These are phyloP conservation scores for Heteromeles arbutifolia DNA, from an alignment of 306 rosid genomes.

Conservation along the genomic window DNA sequence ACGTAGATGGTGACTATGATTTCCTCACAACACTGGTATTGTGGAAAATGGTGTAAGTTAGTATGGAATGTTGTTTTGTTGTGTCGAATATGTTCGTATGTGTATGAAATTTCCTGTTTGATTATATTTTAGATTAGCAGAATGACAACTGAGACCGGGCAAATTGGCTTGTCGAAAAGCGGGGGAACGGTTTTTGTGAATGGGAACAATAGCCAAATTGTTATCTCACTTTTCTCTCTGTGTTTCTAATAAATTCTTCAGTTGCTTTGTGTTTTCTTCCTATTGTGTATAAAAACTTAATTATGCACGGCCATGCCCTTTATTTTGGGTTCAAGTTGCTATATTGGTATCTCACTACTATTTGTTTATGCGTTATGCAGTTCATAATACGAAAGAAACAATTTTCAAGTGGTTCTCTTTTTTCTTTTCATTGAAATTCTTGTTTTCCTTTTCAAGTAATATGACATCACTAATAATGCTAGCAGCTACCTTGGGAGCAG, in stretches of 20 bases:
- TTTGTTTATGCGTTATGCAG: not conserved
- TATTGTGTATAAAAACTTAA: not conserved
- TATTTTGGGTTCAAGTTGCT: not conserved
- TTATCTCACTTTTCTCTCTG: constrained; percentile 17
- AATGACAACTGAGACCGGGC: too few relatives aligned
- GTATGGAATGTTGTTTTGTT: too few relatives aligned
- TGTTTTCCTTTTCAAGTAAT: too few relatives aligned
- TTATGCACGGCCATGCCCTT: not conserved
- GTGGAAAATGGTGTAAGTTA: too few relatives aligned
- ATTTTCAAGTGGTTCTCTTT: not conserved
- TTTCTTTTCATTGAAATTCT: not conserved
- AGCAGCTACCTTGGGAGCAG: constrained; percentile 6
- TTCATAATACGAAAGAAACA: not conserved
- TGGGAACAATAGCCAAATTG: constrained; percentile 53
- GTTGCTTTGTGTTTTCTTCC: not conserved
- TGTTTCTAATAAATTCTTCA: not conserved
- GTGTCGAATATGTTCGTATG: too few relatives aligned
- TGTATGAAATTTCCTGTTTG: too few relatives aligned
- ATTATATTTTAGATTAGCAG: too few relatives aligned
- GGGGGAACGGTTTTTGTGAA: constrained; percentile 50
- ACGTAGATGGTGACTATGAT: too few relatives aligned
- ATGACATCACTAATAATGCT: too few relatives aligned
- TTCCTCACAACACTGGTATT: too few relatives aligned
- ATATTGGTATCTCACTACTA: not conserved
- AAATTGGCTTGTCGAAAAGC: too few relatives aligned